These are phyloP conservation scores for Strobilomyces dryophilus DNA, from an alignment of 768 basidiomycete genomes.

Conservation along the genomic window DNA sequence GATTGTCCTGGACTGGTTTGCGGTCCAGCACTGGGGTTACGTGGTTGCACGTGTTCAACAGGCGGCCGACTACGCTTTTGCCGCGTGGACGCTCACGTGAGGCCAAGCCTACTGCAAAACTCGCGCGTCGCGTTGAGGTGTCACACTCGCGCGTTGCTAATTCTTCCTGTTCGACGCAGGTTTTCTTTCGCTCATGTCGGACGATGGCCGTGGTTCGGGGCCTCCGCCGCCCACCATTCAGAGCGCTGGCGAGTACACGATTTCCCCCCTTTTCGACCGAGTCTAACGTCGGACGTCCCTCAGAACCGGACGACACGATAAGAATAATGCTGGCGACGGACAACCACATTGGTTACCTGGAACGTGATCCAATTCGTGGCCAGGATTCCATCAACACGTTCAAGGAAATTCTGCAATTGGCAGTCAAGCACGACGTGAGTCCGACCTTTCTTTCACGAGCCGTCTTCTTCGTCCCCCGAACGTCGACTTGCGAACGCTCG, in stretches of 20 bases:
- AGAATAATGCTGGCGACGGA: conserved; percentile 90
- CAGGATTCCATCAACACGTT: conserved; percentile 96
- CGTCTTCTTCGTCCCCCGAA: neutral
- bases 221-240: conserved; percentile 35
- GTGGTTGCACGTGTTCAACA: neutral
- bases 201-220: conserved; percentile 20
- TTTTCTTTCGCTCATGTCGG: conserved; percentile 22
- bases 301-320: conserved; percentile 66
- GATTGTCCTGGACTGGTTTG: neutral
- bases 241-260: conserved; percentile 34
- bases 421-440: conserved; percentile 81
- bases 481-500: neutral
- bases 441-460: neutral
- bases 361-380: conserved; percentile 91
- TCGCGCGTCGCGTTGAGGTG: conserved; percentile 16
- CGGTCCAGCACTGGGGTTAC: neutral
- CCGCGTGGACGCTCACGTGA: conserved; percentile 17
- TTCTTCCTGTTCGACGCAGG: neutral
- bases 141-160: neutral
- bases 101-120: neutral
- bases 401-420: conserved; percentile 87
- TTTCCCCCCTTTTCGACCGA: conserved; percentile 1
- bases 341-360: conserved; percentile 93
- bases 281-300: neutral
- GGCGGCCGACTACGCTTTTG: neutral